Percentiles rank a stretch among this genome's conserved stretches.
phyloP scores from a whole-genome alignment of 31 red algal genomes.

The Porphyra umbilicalis region DNA sequence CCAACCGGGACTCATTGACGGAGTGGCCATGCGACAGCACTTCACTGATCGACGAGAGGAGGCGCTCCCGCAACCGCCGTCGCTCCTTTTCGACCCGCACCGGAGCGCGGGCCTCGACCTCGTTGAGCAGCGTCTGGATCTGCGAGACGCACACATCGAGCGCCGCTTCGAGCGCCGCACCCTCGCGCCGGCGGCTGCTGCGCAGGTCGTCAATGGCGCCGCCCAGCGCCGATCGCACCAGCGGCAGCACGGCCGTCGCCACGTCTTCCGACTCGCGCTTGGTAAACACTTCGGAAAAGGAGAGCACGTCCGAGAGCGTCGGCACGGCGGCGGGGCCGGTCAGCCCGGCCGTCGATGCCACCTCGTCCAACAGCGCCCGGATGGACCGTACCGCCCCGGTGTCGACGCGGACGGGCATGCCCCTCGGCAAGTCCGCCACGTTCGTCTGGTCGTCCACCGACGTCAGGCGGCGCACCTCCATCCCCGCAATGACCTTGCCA shows the following conservation, averaged over 20 bases:
- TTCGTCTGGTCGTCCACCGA: not conserved
- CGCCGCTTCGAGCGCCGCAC: slow-evolving; percentile 44
- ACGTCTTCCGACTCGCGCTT: slow-evolving; percentile 8
- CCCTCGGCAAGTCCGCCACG: not conserved
- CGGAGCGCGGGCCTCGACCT: slow-evolving; percentile 38
- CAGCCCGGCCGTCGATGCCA: slow-evolving; percentile 25
- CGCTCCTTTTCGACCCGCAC: slow-evolving; percentile 28
- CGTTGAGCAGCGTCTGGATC: slow-evolving; percentile 28
- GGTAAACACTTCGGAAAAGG: slow-evolving; percentile 57
- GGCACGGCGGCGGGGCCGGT: slow-evolving; percentile 12
- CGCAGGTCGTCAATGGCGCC: slow-evolving; percentile 31
- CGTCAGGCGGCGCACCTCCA: slow-evolving; percentile 18
- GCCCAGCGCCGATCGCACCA: slow-evolving; percentile 30
- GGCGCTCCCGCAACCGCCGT: slow-evolving; percentile 20
- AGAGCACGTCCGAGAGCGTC: slow-evolving; percentile 26
- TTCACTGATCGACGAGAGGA: slow-evolving; percentile 12
- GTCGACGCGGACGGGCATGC: slow-evolving; percentile 24
- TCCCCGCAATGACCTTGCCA: slow-evolving; percentile 36
- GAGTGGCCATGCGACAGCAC: not conserved
- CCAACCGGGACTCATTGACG: slow-evolving; percentile 17
- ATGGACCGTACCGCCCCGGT: slow-evolving; percentile 20
- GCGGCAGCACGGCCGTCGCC: slow-evolving; percentile 9
- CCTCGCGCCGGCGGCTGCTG: slow-evolving; percentile 44
- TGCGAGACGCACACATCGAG: slow-evolving; percentile 29
- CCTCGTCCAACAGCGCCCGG: slow-evolving; percentile 29